phyloP scores from a whole-genome alignment of 2,329 filamentous ascomycete genomes.

The Cryphonectria parasitica region DNA sequence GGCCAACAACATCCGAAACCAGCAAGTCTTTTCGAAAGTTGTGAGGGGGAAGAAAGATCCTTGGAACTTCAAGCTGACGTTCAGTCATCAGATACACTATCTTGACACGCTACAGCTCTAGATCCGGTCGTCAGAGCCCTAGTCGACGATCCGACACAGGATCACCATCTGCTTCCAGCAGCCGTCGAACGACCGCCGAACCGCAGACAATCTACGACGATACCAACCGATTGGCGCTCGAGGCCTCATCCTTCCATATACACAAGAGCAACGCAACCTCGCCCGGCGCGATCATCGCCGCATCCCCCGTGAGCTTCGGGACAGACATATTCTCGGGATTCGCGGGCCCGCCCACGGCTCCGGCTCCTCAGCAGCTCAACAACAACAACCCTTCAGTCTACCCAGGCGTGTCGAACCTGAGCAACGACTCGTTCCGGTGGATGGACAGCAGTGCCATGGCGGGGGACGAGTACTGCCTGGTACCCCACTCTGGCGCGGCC shows the following conservation, averaged over 20 bases:
- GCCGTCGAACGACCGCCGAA: background rate
- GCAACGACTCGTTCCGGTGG: background rate
- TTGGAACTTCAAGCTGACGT: background rate
- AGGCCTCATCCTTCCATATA: background rate
- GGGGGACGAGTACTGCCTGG: background rate
- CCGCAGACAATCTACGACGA: background rate
- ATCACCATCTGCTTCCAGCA: background rate
- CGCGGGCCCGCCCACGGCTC: background rate
- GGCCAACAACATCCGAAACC: conserved; percentile 15
- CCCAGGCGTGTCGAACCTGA: background rate
- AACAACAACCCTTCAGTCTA: background rate
- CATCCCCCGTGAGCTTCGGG: background rate
- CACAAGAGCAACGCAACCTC: background rate
- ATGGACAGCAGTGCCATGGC: background rate
- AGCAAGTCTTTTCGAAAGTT: background rate
- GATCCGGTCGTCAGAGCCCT: background rate
- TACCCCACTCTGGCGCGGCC: background rate
- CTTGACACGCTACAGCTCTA: conserved; percentile 7
- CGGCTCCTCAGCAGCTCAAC: background rate
- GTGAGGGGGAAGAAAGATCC: background rate
- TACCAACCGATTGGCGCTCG: background rate
- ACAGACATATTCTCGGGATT: background rate
- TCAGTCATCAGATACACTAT: conserved; percentile 3
- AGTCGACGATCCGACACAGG: background rate
- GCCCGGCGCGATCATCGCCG: no score